Evolutionary conservation across 345 rosid species (phyloP), one percentile per base, ranked within the genome.

Genomic region (Aegle marmelos): DNA sequence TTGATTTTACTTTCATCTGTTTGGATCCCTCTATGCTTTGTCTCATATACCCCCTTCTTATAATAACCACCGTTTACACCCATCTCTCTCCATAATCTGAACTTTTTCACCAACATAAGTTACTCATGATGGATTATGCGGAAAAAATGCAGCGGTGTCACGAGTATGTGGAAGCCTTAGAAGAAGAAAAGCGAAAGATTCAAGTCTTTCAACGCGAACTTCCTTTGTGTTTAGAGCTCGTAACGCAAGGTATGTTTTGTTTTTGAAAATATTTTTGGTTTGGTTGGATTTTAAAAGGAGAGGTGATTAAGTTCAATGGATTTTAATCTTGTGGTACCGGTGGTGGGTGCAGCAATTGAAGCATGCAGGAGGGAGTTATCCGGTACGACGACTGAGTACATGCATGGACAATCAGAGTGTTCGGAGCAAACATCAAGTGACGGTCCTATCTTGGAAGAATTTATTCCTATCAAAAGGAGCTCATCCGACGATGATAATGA

Each of bases 131-230:
- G 92, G 87, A 85, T 81, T 89, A 45, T 68, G 62, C 85, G 2
- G 86, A 88, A 75, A 88, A 89, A 83, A 82, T 83, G 83, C 88
- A 85, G 85, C 76, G 88, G 76, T 85, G 91, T 70, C 86, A 85
- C 28, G 88, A 87, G 73, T 89, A 94, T 78, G 85, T 94, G 31
- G 88, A 90, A 27, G 94, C 93, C 24, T 83, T 96, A 14, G 93
- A 94, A 82, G 98, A 91, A 81, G 99, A 96, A 88, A 83, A 87
- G 71, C 90, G 93, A 34, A 96, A 96, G 88, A 92, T 96, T 82
- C 93, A 87, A 70, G 98, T 96, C 56, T 96, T 96, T 77, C 90
- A 90, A 69, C 94, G 98, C 30, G 98, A 96, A 81, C 98, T 96
- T 82, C 99, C 99, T 73, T 86, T 96, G 77, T 96, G 97, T 81